Conservation (phyloP, 495 filamentous ascomycete genomes). For the Neurospora sp. region DNA sequence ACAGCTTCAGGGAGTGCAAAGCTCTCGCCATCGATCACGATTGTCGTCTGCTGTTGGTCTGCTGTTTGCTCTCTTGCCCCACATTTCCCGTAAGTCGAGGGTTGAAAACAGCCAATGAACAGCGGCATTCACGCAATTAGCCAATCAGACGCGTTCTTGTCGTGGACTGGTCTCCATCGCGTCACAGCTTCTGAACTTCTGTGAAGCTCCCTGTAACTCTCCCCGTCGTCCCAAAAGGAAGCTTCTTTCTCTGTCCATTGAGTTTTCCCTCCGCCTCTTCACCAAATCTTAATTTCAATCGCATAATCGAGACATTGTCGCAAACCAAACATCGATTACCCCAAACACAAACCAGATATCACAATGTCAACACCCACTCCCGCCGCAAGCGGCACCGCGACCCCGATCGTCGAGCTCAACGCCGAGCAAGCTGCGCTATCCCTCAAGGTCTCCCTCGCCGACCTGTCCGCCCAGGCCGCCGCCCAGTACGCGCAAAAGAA, state of each 20-base stretch:
- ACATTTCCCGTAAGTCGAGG: not conserved
- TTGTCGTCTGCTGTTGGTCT: not conserved
- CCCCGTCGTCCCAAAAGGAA: not conserved
- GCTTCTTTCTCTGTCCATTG: not conserved
- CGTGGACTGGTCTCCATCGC: slow-evolving; percentile 13
- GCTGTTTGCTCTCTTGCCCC: not conserved
- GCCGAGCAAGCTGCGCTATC: slow-evolving; percentile 32
- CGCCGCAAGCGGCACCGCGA: slow-evolving; percentile 19
- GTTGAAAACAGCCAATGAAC: not conserved
- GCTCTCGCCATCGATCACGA: not conserved
- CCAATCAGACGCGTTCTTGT: slow-evolving; percentile 21
- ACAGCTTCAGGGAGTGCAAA: not conserved
- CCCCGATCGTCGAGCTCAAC: slow-evolving; percentile 21
- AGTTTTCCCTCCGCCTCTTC: not conserved
- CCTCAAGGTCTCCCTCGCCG: slow-evolving; percentile 46
- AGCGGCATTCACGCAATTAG: not conserved
- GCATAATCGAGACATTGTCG: not conserved
- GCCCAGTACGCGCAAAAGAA: slow-evolving; percentile 71
- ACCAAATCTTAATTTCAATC: not conserved
- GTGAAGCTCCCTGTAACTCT: not conserved
- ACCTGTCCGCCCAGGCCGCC: slow-evolving; percentile 44
- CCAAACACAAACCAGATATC: not conserved
- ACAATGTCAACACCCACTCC: slow-evolving; percentile 17
- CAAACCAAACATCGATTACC: not conserved
- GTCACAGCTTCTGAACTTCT: slow-evolving; percentile 13